phyloP scores from a whole-genome alignment of 2,329 filamentous ascomycete genomes.

The Colletotrichum sp. region DNA sequence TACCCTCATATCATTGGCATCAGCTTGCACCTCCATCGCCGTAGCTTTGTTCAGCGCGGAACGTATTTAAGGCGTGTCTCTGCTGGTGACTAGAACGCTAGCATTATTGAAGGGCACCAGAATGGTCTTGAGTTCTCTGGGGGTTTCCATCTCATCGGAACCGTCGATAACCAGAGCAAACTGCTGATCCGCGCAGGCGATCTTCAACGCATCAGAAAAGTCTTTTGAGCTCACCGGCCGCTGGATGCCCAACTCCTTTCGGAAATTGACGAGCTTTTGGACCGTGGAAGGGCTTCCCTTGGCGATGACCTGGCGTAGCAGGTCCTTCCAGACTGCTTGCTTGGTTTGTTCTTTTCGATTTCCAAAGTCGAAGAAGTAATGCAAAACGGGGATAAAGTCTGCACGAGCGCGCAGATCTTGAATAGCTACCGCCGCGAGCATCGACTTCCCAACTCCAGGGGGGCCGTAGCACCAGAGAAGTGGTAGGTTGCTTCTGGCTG shows the following conservation, averaged over 20 bases:
- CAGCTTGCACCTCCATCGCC: background rate
- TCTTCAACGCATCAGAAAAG: background rate
- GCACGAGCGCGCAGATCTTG: rapidly evolving
- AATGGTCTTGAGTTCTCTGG: background rate
- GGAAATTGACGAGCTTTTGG: background rate
- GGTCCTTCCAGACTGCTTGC: rapidly evolving
- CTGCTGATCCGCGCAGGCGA: background rate
- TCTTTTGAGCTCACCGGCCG: background rate
- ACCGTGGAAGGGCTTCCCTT: rapidly evolving
- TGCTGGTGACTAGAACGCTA: background rate
- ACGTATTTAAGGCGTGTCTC: background rate
- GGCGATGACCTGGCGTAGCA: background rate
- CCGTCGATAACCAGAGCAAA: background rate
- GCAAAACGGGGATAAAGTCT: rapidly evolving
- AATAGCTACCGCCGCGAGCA: rapidly evolving
- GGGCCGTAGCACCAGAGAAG: background rate
- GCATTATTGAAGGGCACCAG: background rate
- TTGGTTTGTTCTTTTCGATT: rapidly evolving
- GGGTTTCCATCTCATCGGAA: background rate
- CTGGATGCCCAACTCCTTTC: background rate
- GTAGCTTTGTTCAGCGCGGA: background rate
- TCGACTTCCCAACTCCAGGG: background rate
- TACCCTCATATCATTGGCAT: background rate
- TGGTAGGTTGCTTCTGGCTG: background rate
- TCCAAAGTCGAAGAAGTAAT: background rate